Evolutionary conservation across 768 basidiomycete genomes (phyloP).

Genomic region (Amanita jacksonii): DNA sequence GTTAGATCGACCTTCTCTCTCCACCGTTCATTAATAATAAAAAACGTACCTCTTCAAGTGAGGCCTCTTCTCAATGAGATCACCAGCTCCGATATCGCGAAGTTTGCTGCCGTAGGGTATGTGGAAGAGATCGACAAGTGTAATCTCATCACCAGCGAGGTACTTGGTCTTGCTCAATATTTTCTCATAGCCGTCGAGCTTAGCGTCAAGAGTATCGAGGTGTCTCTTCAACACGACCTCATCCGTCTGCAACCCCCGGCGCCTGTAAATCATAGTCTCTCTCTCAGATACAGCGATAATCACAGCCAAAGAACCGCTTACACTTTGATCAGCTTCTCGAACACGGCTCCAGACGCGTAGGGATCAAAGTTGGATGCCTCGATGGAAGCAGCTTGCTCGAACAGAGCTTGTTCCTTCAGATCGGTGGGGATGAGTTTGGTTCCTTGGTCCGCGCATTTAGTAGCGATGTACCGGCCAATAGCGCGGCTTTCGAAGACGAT

Average conservation of each 20-base stretch:
- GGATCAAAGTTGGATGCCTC: conserved; percentile 43
- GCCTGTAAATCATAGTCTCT: conserved; percentile 11
- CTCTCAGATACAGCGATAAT: conserved; percentile 24
- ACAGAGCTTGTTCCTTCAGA: conserved; percentile 19
- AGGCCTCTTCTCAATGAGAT: conserved; percentile 25
- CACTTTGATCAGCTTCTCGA: conserved; percentile 48
- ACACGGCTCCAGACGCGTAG: conserved; percentile 26
- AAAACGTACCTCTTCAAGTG: conserved; percentile 39
- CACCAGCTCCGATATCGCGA: conserved; percentile 15
- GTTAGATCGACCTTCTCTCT: no score
- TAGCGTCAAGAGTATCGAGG: conserved; percentile 23
- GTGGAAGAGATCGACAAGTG: conserved; percentile 51
- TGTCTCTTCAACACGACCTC: conserved; percentile 17
- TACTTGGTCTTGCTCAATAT: conserved; percentile 50
- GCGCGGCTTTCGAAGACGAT: conserved; percentile 48
- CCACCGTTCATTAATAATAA: no score
- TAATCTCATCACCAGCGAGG: conserved; percentile 46
- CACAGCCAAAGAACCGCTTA: conserved; percentile 15
- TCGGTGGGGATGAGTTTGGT: conserved; percentile 29
- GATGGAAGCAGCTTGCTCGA: conserved; percentile 40
- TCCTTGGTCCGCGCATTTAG: conserved; percentile 35
- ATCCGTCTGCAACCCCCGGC: conserved; percentile 21
- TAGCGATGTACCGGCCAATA: conserved; percentile 40
- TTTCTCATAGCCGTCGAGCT: conserved; percentile 45
- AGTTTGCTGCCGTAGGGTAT: conserved; percentile 29